Evolutionary conservation across 2,329 filamentous ascomycete genomes (phyloP), one percentile per base, ranked within the genome.

Genomic region (Colletotrichum salicis): DNA sequence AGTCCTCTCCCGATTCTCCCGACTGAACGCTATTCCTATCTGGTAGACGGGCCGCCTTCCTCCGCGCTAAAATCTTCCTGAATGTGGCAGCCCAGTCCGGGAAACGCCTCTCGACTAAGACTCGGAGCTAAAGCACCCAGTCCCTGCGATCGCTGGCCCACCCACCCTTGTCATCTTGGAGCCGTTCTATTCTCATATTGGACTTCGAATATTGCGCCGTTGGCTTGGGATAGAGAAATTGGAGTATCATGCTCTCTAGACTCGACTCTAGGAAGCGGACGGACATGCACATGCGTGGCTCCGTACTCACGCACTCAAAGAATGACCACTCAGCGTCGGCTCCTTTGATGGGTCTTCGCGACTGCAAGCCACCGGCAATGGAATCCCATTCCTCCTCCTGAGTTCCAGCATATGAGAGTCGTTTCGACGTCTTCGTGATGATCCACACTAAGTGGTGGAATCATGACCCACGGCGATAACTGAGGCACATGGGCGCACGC

Each of bases 41-140:
- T 74, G 59, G 63, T 65, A 35, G 63, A 70, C 73, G 73, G 72
- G 59, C 73, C 73, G 73, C 72, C 71, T 74, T 70, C 72, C 73
- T 74, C 73, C 73, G 73, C 72, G 58, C 68, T 72, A 64, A 69
- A 60, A 64, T 54, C 35, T 51, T 57, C 19, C 72, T 41, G 58
- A 31, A 73, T 67, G 35, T 59, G 64, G 73, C 29, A 70, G 12
- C 31, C 55, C 31, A 62, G 58, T 6, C 58, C 58, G 58, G 52
- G 7, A 22, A 45, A 33, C 58, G 19, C 64, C 68, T 62, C 56
- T 52, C 35, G 52, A 54, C 57, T 45, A 22, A 27, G 19, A n/a
- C 27, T 45, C 55, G 19, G 15, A 35, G 31, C 45, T 41, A 35
- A 65, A 33, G 56, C 55, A 31, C 56, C 31, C 37, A 61, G 67